A percentile compares a stretch with the other conserved stretches of the same genome.
phyloP scores from a whole-genome alignment of 208 protist genomes.

The Leishmania tropica region DNA sequence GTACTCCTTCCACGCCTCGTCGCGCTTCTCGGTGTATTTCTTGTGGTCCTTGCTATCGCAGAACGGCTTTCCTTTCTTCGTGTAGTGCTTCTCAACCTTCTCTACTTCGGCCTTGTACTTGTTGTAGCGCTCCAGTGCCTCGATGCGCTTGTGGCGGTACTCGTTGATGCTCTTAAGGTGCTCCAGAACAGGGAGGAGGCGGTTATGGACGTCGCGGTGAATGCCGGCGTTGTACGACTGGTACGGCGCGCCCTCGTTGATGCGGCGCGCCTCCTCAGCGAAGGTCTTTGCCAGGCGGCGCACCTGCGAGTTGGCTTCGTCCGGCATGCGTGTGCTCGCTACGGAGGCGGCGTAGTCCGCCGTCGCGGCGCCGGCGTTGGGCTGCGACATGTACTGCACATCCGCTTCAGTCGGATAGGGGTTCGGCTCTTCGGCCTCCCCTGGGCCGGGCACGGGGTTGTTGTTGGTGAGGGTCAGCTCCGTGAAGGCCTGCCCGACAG shows the following conservation, averaged over 20 bases:
- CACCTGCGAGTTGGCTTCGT: conserved; percentile 50
- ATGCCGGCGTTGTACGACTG: conserved; percentile 65
- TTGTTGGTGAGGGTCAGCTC: conserved; percentile 52
- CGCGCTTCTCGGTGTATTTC: conserved; percentile 52
- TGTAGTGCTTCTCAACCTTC: conserved; percentile 61
- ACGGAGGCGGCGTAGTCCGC: conserved; percentile 32
- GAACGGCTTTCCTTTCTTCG: conserved; percentile 67
- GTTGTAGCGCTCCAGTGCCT: conserved; percentile 49
- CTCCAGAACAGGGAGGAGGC: conserved; percentile 54
- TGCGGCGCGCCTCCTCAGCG: conserved; percentile 48
- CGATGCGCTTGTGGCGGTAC: conserved; percentile 33
- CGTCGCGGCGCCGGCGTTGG: background rate
- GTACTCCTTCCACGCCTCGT: conserved; percentile 51
- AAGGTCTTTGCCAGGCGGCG: conserved; percentile 52
- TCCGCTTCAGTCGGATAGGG: conserved; percentile 38
- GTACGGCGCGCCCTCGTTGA: conserved; percentile 64
- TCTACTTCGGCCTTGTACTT: conserved; percentile 61
- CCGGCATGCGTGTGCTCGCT: conserved; percentile 39
- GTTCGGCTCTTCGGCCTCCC: conserved; percentile 18
- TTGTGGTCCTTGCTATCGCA: conserved; percentile 62
- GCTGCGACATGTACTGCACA: conserved; percentile 31
- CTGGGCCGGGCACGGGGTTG: conserved; percentile 19
- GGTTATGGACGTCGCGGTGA: conserved; percentile 64
- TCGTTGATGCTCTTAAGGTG: conserved; percentile 42
- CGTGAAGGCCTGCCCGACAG: conserved; percentile 56